These are phyloP conservation scores for Botrytis squamosa DNA, from an alignment of 2,329 filamentous ascomycete genomes.

Conservation along the genomic window DNA sequence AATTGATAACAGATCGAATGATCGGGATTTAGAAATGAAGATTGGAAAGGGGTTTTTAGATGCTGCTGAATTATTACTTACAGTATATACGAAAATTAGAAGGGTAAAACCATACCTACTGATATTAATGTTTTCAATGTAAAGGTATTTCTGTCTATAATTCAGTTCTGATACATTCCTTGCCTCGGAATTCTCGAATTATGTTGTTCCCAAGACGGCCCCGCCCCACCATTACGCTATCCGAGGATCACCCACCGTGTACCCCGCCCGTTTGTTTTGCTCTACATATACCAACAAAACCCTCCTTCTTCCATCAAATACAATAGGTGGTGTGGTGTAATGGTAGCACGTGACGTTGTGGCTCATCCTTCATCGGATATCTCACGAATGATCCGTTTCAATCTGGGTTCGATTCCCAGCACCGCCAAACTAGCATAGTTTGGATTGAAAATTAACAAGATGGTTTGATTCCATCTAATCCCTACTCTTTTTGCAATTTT, in stretches of 20 bases:
- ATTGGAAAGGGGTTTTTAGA: not conserved
- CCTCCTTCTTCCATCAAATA: not conserved
- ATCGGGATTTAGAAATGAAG: not conserved
- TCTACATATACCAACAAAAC: rapidly evolving
- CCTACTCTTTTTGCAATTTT: not conserved
- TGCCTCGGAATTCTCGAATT: not conserved
- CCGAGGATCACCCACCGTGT: not conserved
- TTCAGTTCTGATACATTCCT: too few species aligned
- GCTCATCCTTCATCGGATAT: slow-evolving; percentile 26
- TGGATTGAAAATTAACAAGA: slow-evolving; percentile 35
- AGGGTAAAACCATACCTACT: not conserved
- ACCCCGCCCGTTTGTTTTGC: rapidly evolving
- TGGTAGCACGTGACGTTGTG: slow-evolving; percentile 41
- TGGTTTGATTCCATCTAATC: slow-evolving; percentile 24
- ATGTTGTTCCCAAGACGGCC: not conserved
- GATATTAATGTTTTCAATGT: not conserved
- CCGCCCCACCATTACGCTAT: not conserved
- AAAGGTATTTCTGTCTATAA: too few species aligned
- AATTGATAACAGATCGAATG: not conserved
- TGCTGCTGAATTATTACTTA: not conserved
- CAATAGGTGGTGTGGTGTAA: slow-evolving; percentile 30
- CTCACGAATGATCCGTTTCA: slow-evolving; percentile 36
- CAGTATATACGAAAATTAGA: not conserved
- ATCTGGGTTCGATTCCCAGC: slow-evolving; percentile 41
- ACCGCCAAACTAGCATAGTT: slow-evolving; percentile 32